Base-by-base conservation (phyloP, 805 yeast species). In the Teunomyces stri region DNA sequence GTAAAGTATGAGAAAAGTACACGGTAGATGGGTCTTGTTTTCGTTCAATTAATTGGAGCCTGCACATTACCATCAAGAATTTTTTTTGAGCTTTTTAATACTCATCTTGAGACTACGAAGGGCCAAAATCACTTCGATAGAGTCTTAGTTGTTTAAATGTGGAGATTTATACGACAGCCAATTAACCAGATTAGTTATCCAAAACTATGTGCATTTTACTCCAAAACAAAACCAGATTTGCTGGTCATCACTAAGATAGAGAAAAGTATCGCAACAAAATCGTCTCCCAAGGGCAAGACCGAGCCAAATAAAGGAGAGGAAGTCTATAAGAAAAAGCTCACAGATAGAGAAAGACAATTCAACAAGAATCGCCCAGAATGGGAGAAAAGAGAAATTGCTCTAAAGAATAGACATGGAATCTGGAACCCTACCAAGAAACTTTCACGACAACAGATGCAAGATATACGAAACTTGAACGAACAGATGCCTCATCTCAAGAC, bases 361-460 rank as follows among this genome's bases (percentile, higher is more conserved):
- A 37, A 37, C 15, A 39, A 61, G 59, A 46, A 58, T 48, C 38
- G 56, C 51, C 48, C 66, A 70, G 80, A 75, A 30, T 91, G 96
- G 94, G 69, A 79, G 54, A 77, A 83, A 54, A 82, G 89, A 54
- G 83, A 83, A 55, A 76, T 75, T 54, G 81, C 94, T 0, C 51
- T 86, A 21, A 68, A 71, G 44, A 84, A 80, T 56, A 82, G 89
- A 56, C 78, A 85, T 46, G 72, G 82, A 4, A 78, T 72, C 21
- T 85, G 96, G 89, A 75, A 76, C 39, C 96, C 96, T 1, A 68
- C 73, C 3, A 83, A 79, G 56, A 82, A 75, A 57, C 62, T 91
- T 5, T 81, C 89, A 7, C 71, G 94, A 43, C 82, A 78, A 41
- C 80, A 85, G 7, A 87, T 89, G 77, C 80, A 78, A 15, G 81